phyloP scores from a whole-genome alignment of 352 stramenopile species.

The Phytophthora agathidicida region DNA sequence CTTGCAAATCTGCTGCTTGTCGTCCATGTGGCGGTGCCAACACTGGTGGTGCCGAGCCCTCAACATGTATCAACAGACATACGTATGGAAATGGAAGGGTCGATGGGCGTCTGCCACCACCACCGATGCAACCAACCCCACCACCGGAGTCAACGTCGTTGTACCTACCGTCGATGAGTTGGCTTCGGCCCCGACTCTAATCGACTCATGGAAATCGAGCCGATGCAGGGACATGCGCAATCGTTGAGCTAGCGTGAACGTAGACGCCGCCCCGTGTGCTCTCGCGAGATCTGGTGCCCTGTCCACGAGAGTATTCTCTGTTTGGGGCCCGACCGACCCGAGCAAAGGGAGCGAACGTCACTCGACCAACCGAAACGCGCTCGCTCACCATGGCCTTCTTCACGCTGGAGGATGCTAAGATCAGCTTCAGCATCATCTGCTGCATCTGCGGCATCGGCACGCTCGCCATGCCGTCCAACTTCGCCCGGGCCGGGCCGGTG shows the following conservation, averaged over 20 bases:
- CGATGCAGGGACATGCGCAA: conserved; percentile 8
- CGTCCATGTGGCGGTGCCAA: conserved; percentile 15
- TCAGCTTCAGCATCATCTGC: conserved; percentile 63
- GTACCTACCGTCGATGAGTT: not conserved
- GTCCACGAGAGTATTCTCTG: conserved; percentile 34
- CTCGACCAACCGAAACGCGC: conserved; percentile 6
- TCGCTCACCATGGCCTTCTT: conserved; percentile 37
- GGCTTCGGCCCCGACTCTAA: conserved; percentile 12
- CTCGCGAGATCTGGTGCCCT: conserved; percentile 3
- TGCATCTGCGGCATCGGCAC: conserved; percentile 66
- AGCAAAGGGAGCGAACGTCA: conserved; percentile 22
- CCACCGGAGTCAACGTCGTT: not conserved
- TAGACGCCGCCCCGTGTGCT: conserved; percentile 20
- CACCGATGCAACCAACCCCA: not conserved
- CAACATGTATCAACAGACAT: conserved; percentile 23
- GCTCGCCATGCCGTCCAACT: conserved; percentile 66
- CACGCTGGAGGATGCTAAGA: conserved; percentile 60
- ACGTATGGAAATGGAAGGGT: no score
- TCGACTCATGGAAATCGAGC: conserved; percentile 17
- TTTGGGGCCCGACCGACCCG: conserved; percentile 15
- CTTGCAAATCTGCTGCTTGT: conserved; percentile 17
- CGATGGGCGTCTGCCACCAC: conserved; percentile 10
- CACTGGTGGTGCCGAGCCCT: no score
- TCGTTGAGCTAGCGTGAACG: conserved; percentile 13
- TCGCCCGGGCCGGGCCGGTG: conserved; percentile 46